Base-by-base conservation (phyloP, 768 basidiomycete species). In the Hebeloma cylindrosporum region DNA sequence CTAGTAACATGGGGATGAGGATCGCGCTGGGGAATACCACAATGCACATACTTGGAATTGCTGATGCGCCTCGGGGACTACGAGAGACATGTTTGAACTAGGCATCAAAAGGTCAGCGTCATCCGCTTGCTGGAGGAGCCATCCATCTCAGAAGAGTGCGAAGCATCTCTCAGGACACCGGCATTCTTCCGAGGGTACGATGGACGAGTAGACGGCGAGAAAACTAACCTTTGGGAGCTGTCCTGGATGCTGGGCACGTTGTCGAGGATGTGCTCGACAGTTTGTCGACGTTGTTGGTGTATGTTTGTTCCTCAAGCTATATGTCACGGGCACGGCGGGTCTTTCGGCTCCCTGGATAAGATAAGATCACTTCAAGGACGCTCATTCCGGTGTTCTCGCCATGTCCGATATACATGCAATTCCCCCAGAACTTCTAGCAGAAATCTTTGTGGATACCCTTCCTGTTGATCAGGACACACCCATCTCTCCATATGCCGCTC, bases 1-100 rank as follows among this genome's bases (percentile, higher is more conserved):
- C 92, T 97, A 62, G 8, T 41, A 26, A 46, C 20, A 36, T 28
- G 7, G 4, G 25, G 11, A 5, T 9, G 8, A n/a, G 20, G 34
- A 17, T 11, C 11, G 7, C 9, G 13, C 5, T 39, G 5, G 23
- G 34, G 33, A 14, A 7, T 16, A 13, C 23, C 17, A 62, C n/a
- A n/a, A n/a, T n/a, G n/a, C n/a, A n/a, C 73, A 51, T 53, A 90
- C 92, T 78, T 93, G 93, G 74, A 95, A 95, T 75, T 94, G 93
- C 63, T 89, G 84, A 66, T 97, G 92, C 52, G 89, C 67, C 74
- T 97, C 95, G 47, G 93, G 95, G 48, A 93, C 83, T 64, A 94
- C 93, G 74, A 98, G 90, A 72, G 94, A 96, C 94, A 97, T 97
- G 56, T 46, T 68, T 47, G 47, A 51, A 45, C 59, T 60, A 37